Percentiles rank a stretch among this genome's conserved stretches.
Conservation (phyloP, 495 filamentous ascomycete genomes). For the Copromyces sp. region DNA sequence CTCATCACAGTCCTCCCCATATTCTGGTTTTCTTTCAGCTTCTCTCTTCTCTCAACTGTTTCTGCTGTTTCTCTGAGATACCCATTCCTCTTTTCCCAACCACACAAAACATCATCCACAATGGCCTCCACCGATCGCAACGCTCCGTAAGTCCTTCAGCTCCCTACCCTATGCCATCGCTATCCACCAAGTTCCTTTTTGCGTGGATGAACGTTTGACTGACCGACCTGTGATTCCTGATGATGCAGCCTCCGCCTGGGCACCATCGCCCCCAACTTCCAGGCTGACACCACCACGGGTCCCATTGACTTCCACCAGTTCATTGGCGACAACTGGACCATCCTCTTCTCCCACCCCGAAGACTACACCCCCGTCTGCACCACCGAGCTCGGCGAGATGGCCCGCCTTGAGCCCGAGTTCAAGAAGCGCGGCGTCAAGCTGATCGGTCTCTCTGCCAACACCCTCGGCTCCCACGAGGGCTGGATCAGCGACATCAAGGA, state of each 20-base stretch:
- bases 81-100: not conserved
- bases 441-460: conserved; percentile 87
- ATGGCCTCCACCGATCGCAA: conserved; percentile 39
- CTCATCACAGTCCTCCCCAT: conserved; percentile 2
- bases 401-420: conserved; percentile 96
- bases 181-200: not conserved
- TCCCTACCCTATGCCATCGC: not conserved
- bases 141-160: conserved; percentile 36
- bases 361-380: conserved; percentile 95
- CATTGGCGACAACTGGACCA: conserved; percentile 86
- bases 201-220: not conserved
- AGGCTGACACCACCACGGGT: conserved; percentile 83
- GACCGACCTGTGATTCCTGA: not conserved
- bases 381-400: conserved; percentile 93
- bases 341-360: conserved; percentile 96
- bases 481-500: conserved; percentile 98
- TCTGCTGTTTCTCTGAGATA: conserved; percentile 1
- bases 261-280: conserved; percentile 82
- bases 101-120: conserved; percentile 20
- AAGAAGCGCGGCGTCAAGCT: conserved; percentile 86
- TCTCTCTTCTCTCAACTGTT: conserved; percentile 1
- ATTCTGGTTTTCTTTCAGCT: not conserved
- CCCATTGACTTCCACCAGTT: conserved; percentile 96
- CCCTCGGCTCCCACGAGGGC: conserved; percentile 48
- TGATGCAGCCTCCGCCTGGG: conserved; percentile 69